These are phyloP conservation scores for Lachancea quebecensis DNA, from an alignment of 805 yeast genomes.

Conservation along the genomic window DNA sequence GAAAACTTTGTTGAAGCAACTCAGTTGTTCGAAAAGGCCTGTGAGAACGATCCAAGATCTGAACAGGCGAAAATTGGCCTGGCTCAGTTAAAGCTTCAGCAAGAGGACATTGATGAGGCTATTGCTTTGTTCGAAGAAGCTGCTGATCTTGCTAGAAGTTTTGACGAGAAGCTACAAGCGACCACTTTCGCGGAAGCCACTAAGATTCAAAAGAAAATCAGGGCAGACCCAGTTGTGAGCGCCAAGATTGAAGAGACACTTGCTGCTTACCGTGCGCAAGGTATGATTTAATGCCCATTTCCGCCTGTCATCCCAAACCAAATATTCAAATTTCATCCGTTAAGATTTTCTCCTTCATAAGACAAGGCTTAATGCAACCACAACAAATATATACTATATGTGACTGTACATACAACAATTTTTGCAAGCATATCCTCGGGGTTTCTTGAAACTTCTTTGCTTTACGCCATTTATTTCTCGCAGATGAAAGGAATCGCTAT, in stretches of 20 bases:
- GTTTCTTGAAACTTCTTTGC: too few species aligned
- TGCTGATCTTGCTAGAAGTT: conserved; percentile 72
- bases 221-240: conserved; percentile 58
- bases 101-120: conserved; percentile 76
- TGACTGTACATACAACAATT: conserved; percentile 4
- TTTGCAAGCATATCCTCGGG: background rate
- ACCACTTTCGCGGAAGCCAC: conserved; percentile 90
- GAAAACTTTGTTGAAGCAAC: conserved; percentile 51
- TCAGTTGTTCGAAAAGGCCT: conserved; percentile 63
- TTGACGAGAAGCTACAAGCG: conserved; percentile 84
- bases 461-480: too few species aligned
- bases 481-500: too few species aligned
- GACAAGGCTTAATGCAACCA: background rate
- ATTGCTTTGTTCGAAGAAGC: conserved; percentile 75
- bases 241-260: conserved; percentile 57
- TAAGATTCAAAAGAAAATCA: conserved; percentile 76
- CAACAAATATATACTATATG: background rate
- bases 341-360: too few species aligned
- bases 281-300: conserved; percentile 16
- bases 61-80: conserved; percentile 87
- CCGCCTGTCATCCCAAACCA: too few species aligned
- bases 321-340: background rate
- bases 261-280: conserved; percentile 33
- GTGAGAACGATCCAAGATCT: conserved; percentile 75
- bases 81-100: conserved; percentile 85